These are phyloP conservation scores for Fragosphaeria purpurea DNA, from an alignment of 2,329 filamentous ascomycete genomes.

Conservation along the genomic window DNA sequence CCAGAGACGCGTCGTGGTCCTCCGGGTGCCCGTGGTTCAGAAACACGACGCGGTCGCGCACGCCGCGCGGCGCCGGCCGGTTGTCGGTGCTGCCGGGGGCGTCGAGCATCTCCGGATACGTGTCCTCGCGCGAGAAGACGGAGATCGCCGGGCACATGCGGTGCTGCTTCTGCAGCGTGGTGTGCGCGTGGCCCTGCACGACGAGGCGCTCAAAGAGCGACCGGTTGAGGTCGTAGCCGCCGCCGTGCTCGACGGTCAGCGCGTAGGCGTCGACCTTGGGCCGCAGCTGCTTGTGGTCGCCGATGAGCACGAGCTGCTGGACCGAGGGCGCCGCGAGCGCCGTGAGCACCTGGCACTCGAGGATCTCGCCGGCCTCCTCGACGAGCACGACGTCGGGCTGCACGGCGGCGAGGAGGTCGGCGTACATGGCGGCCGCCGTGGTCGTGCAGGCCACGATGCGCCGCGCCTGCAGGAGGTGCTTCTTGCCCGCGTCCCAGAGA, in stretches of 20 bases:
- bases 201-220: constrained; percentile 63
- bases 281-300: constrained; percentile 63
- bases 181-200: constrained; percentile 40
- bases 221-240: constrained; percentile 56
- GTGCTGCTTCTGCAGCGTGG: constrained; percentile 51
- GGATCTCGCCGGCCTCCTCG: constrained; percentile 65
- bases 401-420: constrained; percentile 40
- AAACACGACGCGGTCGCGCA: constrained; percentile 53
- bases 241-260: constrained; percentile 51
- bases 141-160: constrained; percentile 63
- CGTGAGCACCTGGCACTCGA: constrained; percentile 57
- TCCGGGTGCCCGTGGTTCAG: constrained; percentile 53
- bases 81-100: constrained; percentile 32
- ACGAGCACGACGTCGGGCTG: constrained; percentile 52
- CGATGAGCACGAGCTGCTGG: constrained; percentile 59
- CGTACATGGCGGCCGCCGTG: constrained; percentile 56
- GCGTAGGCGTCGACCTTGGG: constrained; percentile 55
- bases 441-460: constrained; percentile 62
- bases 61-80: constrained; percentile 41
- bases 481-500: constrained; percentile 33
- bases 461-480: constrained; percentile 37
- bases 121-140: constrained; percentile 42
- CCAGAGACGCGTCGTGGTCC: constrained; percentile 27
- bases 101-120: constrained; percentile 53
- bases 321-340: constrained; percentile 40